Evolutionary conservation across 2,329 filamentous ascomycete species (phyloP).

Genomic region (Pyrenophora seminiperda): DNA sequence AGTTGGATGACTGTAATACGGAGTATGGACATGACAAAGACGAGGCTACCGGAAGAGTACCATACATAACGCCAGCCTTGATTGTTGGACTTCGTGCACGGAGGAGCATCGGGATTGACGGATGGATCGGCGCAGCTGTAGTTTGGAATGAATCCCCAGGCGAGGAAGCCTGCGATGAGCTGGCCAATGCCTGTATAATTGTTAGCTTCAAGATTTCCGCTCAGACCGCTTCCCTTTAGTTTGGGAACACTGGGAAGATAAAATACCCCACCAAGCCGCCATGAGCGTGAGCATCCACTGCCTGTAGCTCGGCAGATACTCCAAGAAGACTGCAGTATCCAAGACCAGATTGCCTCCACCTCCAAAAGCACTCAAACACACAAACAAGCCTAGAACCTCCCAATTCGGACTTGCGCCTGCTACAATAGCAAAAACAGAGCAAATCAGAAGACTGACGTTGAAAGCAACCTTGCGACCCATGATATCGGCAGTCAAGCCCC

Average conservation of each 20-base stretch:
- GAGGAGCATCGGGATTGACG: conserved; percentile 44
- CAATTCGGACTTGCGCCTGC: conserved; percentile 72
- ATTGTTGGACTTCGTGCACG: conserved; percentile 59
- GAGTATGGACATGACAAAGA: conserved; percentile 59
- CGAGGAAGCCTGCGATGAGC: conserved; percentile 58
- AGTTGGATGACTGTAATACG: conserved; percentile 61
- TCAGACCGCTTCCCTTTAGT: no score
- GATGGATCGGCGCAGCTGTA: conserved; percentile 53
- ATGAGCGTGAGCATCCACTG: conserved; percentile 70
- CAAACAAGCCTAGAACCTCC: conserved; percentile 67
- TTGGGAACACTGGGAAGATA: background rate
- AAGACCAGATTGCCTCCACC: conserved; percentile 67
- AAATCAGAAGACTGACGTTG: conserved; percentile 68
- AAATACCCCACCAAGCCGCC: conserved; percentile 60
- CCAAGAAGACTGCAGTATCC: conserved; percentile 65
- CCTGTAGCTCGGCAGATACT: conserved; percentile 61
- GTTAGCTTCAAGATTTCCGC: background rate
- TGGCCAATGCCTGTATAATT: conserved; percentile 52
- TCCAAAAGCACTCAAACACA: conserved; percentile 67
- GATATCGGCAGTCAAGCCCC: conserved; percentile 70
- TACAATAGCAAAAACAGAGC: conserved; percentile 65
- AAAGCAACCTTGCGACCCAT: conserved; percentile 72
- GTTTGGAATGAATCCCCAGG: conserved; percentile 60
- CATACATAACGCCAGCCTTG: conserved; percentile 64
- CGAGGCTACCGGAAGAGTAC: conserved; percentile 59